Evolutionary conservation across 306 rosid species (phyloP).

Genomic region (Vigna reflexopilosa): DNA sequence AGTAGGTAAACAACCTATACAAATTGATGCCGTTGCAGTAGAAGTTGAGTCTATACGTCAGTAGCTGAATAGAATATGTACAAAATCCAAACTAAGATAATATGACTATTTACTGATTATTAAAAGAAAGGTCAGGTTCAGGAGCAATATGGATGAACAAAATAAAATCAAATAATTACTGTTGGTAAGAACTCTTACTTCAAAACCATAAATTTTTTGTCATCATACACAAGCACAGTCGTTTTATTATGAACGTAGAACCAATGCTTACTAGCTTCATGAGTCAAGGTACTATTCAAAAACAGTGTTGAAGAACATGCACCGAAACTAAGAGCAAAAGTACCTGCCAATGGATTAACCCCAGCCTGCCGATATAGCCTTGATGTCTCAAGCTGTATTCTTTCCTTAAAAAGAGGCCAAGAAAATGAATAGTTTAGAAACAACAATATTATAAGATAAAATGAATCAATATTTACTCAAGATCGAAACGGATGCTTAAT

Average conservation of each 20-base stretch:
- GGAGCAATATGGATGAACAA: neutral
- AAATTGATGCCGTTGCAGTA: conserved; percentile 17
- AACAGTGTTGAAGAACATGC: conserved; percentile 19
- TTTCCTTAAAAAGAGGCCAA: conserved; percentile 77
- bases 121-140: neutral
- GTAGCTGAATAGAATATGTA: conserved; percentile 1
- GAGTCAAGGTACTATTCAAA: conserved; percentile 29
- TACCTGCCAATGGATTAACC: conserved; percentile 98
- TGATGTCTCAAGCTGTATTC: conserved; percentile 99
- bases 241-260: conserved; percentile 17
- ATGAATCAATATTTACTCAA: conserved; percentile 11
- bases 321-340: neutral
- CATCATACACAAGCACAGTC: conserved; percentile 13
- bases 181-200: conserved; percentile 16
- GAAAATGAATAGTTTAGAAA: conserved; percentile 45
- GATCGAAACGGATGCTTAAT: conserved; percentile 43
- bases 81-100: conserved; percentile 9
- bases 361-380: conserved; percentile 94
- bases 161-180: neutral
- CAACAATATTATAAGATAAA: conserved; percentile 33
- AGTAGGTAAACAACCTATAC: conserved; percentile 92
- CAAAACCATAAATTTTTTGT: conserved; percentile 3
- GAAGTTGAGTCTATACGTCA: neutral
- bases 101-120: neutral
- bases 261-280: conserved; percentile 18